Evolutionary conservation across 2,329 filamentous ascomycete species (phyloP).

Genomic region (Amesomyces nigricolor): DNA sequence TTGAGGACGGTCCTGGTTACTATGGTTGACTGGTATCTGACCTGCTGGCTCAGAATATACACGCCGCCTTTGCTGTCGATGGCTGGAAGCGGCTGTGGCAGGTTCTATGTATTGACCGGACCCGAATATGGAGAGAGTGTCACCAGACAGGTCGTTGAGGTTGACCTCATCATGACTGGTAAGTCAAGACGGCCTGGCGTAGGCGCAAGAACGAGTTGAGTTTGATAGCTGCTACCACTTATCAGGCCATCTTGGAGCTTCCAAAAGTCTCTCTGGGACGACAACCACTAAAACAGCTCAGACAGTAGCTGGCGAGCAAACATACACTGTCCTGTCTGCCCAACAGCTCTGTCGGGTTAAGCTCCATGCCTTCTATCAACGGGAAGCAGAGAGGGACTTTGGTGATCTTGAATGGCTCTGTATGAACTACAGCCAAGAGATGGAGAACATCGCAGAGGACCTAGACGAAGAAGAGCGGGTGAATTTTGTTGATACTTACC

Average conservation of each 20-base stretch:
- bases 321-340: neutral
- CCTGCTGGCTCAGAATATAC: neutral
- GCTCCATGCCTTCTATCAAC: neutral
- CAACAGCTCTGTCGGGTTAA: neutral
- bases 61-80: neutral
- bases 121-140: neutral
- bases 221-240: too few species aligned
- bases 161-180: neutral
- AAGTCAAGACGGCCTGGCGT: too few species aligned
- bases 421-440: neutral
- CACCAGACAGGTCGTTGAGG: neutral
- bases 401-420: neutral
- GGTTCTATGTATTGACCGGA: neutral
- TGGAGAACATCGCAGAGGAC: neutral
- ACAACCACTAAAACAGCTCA: neutral
- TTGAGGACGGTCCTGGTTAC: too few species aligned
- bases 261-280: neutral
- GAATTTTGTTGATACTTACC: neutral
- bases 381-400: neutral
- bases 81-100: neutral
- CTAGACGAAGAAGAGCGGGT: neutral
- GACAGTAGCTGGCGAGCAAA: neutral
- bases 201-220: too few species aligned
- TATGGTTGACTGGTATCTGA: too few species aligned
- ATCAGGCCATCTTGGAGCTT: neutral